A percentile compares a stretch with the other conserved stretches of the same genome.
Evolutionary conservation across 106 monocot genomes (phyloP).

Genomic region (Dendrobium chrysotoxum): DNA sequence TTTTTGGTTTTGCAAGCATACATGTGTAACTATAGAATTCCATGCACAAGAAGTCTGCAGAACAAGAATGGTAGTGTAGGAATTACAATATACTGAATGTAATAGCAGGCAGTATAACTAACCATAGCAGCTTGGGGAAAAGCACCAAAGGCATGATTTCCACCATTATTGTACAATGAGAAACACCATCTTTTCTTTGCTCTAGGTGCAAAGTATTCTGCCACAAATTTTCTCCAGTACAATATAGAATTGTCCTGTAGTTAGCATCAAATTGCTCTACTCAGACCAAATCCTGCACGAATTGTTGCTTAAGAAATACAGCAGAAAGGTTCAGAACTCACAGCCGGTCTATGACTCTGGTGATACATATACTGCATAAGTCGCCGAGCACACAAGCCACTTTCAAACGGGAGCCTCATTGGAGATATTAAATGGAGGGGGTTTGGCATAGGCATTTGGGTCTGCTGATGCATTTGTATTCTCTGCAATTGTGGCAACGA

Average conservation of each 20-base stretch:
- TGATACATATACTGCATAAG: slow-evolving; percentile 94
- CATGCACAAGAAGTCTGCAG: background rate
- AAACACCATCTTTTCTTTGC: slow-evolving; percentile 90
- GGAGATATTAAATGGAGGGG: slow-evolving; percentile 33
- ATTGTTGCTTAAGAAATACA: slow-evolving; percentile 1
- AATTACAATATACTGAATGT: slow-evolving; percentile 8
- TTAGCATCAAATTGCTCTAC: background rate
- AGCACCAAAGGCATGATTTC: slow-evolving; percentile 53
- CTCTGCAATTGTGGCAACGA: slow-evolving; percentile 62
- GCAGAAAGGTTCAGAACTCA: slow-evolving; percentile 19
- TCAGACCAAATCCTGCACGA: background rate
- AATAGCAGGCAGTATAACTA: slow-evolving; percentile 14
- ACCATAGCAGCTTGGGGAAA: slow-evolving; percentile 71
- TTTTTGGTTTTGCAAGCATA: background rate
- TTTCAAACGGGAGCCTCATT: slow-evolving; percentile 35
- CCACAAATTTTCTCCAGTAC: slow-evolving; percentile 93
- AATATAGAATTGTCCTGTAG: slow-evolving; percentile 72
- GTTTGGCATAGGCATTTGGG: slow-evolving; percentile 29
- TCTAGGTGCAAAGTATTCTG: slow-evolving; percentile 77
- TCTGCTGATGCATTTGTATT: slow-evolving; percentile 39
- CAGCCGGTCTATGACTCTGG: slow-evolving; percentile 62
- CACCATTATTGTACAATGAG: slow-evolving; percentile 61
- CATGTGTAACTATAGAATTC: background rate
- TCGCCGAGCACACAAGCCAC: slow-evolving; percentile 64
- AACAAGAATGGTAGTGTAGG: background rate